Percentiles rank a stretch among this genome's conserved stretches.
These are phyloP conservation scores for Laetiporus sulphureus DNA, from an alignment of 1,284 basidiomycete species.

Conservation along the genomic window DNA sequence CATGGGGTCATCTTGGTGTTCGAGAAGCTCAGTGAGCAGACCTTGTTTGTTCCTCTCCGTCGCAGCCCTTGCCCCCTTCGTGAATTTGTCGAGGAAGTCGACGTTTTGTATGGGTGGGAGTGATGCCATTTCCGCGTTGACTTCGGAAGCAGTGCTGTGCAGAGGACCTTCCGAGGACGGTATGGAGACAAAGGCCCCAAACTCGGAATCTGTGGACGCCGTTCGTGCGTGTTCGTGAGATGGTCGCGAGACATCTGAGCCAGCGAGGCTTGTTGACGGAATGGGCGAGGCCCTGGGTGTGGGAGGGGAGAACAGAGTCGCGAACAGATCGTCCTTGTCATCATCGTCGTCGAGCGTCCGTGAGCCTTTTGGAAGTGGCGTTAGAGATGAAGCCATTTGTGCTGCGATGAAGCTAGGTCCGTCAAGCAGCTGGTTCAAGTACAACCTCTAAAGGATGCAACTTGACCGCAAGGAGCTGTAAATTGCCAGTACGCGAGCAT, in stretches of 20 bases:
- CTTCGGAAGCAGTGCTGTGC: conserved; percentile 16
- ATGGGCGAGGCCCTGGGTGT: conserved; percentile 35
- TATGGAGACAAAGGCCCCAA: conserved; percentile 65
- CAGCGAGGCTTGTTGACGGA: conserved; percentile 6
- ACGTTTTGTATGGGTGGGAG: conserved; percentile 23
- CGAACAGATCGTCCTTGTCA: conserved; percentile 35
- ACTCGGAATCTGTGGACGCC: conserved; percentile 42
- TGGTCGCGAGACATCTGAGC: conserved; percentile 1
- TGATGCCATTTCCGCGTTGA: too few relatives aligned
- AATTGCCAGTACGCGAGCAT: too few relatives aligned
- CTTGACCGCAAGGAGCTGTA: too few relatives aligned
- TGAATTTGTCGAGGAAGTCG: conserved; percentile 54
- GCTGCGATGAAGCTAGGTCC: too few relatives aligned
- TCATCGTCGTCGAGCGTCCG: too few relatives aligned
- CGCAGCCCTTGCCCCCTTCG: conserved; percentile 44
- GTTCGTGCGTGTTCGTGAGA: conserved; percentile 12
- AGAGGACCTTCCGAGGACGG: conserved; percentile 54
- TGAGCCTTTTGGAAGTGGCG: too few relatives aligned
- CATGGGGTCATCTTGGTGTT: conserved; percentile 61
- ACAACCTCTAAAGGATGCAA: too few relatives aligned
- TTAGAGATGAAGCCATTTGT: too few relatives aligned
- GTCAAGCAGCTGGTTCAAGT: too few relatives aligned
- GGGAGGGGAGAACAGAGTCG: conserved; percentile 37
- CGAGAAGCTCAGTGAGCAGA: conserved; percentile 55
- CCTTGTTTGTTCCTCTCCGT: conserved; percentile 42